Percentiles rank a stretch among this genome's conserved stretches.
These are phyloP conservation scores for Candida patagonica DNA, from an alignment of 805 yeast genomes.

Conservation along the genomic window DNA sequence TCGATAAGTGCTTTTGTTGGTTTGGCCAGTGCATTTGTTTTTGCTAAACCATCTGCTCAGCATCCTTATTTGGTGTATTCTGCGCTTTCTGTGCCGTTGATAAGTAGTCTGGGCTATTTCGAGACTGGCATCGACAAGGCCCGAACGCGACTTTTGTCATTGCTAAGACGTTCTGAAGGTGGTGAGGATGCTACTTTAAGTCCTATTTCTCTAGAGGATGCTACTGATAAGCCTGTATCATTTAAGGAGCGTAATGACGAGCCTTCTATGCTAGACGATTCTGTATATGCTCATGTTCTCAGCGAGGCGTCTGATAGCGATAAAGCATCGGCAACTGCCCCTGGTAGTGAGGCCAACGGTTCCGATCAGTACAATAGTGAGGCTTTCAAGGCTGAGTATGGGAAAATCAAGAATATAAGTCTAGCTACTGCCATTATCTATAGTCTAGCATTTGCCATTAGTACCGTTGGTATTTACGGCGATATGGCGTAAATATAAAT, in stretches of 20 bases:
- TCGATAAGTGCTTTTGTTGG: constrained; percentile 17
- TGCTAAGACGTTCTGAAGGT: neutral
- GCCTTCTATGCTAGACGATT: constrained; percentile 14
- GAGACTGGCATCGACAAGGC: constrained; percentile 4
- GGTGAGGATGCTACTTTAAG: neutral
- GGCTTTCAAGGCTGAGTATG: neutral
- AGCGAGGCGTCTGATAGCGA: constrained; percentile 3
- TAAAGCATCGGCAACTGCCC: neutral
- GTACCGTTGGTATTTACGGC: constrained; percentile 22
- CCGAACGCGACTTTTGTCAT: neutral
- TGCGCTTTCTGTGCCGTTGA: constrained; percentile 24
- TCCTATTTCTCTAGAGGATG: neutral
- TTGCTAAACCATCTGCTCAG: constrained; percentile 20
- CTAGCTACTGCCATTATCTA: constrained; percentile 10
- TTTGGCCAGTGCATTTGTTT: constrained; percentile 20
- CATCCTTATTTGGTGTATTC: constrained; percentile 30
- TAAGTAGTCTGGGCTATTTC: constrained; percentile 4
- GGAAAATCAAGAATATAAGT: constrained; percentile 4
- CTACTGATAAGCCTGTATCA: neutral
- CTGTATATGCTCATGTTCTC: constrained; percentile 12
- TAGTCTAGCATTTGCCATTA: constrained; percentile 16
- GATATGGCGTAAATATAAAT: constrained; percentile 13
- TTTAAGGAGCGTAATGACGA: constrained; percentile 2
- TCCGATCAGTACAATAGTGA: neutral
- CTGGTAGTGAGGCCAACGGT: neutral